Evolutionary conservation across 345 rosid species (phyloP).

Genomic region (Erodium maritimum): DNA sequence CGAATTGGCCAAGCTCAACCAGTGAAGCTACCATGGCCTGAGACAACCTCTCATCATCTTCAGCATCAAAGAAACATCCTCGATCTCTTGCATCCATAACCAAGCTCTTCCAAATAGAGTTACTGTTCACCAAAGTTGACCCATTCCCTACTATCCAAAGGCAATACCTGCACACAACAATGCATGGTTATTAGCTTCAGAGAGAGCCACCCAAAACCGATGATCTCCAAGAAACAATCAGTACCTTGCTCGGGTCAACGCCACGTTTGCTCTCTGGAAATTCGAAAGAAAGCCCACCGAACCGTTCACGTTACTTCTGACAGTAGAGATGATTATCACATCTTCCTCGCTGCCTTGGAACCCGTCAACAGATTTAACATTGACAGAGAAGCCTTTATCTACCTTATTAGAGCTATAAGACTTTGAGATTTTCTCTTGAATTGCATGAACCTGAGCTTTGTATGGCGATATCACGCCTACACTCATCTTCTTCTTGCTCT

Average conservation of each 20-base stretch:
- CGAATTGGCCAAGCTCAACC: slow-evolving; percentile 16
- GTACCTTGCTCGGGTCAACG: slow-evolving; percentile 36
- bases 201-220: neutral
- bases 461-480: slow-evolving; percentile 44
- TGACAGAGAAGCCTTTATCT: slow-evolving; percentile 14
- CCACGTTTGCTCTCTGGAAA: slow-evolving; percentile 28
- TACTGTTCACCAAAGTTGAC: slow-evolving; percentile 17
- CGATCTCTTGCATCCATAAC: slow-evolving; percentile 26
- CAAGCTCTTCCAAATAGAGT: slow-evolving; percentile 25
- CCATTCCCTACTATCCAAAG: slow-evolving; percentile 41
- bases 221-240: neutral
- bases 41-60: slow-evolving; percentile 24
- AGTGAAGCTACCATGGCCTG: slow-evolving; percentile 13
- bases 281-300: slow-evolving; percentile 28
- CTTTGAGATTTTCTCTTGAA: slow-evolving; percentile 25
- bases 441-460: slow-evolving; percentile 39
- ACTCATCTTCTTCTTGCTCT: slow-evolving; percentile 14
- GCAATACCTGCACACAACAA: slow-evolving; percentile 21
- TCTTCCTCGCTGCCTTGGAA: slow-evolving; percentile 48
- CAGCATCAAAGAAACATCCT: slow-evolving; percentile 25
- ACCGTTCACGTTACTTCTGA: slow-evolving; percentile 29
- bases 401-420: slow-evolving; percentile 4
- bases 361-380: slow-evolving; percentile 33
- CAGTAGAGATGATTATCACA: slow-evolving; percentile 39
- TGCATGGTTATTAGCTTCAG: neutral